A percentile compares a stretch with the other conserved stretches of the same genome.
phyloP scores from a whole-genome alignment of 148 eudicot species.

The Arctostaphylos glauca region DNA sequence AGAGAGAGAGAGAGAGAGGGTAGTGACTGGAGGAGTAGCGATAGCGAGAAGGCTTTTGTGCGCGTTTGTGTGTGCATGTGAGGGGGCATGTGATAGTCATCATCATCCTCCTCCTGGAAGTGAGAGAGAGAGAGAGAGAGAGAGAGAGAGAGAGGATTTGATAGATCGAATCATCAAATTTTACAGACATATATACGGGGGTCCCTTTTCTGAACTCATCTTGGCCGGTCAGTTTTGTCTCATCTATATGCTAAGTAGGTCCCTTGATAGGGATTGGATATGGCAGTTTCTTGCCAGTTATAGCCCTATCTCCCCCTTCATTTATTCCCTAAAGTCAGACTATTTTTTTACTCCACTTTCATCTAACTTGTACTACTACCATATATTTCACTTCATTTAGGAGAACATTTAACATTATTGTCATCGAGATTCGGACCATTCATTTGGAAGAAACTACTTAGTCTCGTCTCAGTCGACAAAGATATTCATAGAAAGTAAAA shows the following conservation, averaged over 20 bases:
- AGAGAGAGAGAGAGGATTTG: neutral
- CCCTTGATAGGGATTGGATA: neutral
- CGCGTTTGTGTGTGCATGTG: neutral
- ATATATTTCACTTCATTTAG: neutral
- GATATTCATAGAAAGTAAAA: too few relatives aligned
- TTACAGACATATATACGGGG: neutral
- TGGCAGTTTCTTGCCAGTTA: too few relatives aligned
- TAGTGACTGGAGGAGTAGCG: neutral
- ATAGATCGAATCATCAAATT: neutral
- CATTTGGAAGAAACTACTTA: too few relatives aligned
- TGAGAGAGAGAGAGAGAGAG: constrained; percentile 5
- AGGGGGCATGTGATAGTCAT: neutral
- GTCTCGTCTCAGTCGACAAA: too few relatives aligned
- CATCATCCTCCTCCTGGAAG: neutral
- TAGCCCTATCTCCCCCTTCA: neutral
- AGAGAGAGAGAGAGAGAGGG: neutral
- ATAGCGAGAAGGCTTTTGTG: neutral
- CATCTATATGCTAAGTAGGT: constrained; percentile 10
- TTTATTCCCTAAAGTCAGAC: neutral
- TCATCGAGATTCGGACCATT: too few relatives aligned
- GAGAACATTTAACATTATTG: too few relatives aligned
- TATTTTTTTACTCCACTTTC: neutral
- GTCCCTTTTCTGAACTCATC: neutral
- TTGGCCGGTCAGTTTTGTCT: constrained; percentile 9
- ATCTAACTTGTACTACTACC: neutral